Percentiles rank a stretch among this genome's conserved stretches.
Conservation (phyloP, 805 yeast species). For the Metschnikowia matae region DNA sequence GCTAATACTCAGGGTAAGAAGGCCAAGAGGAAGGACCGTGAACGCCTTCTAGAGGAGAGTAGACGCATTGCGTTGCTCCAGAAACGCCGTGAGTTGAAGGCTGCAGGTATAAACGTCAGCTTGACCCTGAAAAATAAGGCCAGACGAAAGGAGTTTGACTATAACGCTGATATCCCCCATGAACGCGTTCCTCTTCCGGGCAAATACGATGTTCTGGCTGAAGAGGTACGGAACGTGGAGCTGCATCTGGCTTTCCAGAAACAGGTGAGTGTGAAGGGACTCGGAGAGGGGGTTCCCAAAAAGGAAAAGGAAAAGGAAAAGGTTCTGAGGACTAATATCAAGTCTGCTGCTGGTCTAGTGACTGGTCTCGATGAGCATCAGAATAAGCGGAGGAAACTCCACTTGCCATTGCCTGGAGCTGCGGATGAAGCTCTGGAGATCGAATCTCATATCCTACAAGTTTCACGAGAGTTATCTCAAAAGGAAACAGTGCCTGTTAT, state of each 20-base stretch:
- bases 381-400: slow-evolving; percentile 25
- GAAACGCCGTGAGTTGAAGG: slow-evolving; percentile 74
- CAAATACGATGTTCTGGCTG: slow-evolving; percentile 63
- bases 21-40: slow-evolving; percentile 86
- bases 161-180: slow-evolving; percentile 77
- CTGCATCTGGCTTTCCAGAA: slow-evolving; percentile 42
- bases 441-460: slow-evolving; percentile 32
- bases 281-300: slow-evolving; percentile 15
- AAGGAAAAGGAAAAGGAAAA: slow-evolving; percentile 11
- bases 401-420: slow-evolving; percentile 24
- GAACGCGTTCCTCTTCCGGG: slow-evolving; percentile 70
- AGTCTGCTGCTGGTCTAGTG: slow-evolving; percentile 22
- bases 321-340: slow-evolving; percentile 18
- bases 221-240: slow-evolving; percentile 38
- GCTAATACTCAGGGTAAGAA: slow-evolving; percentile 93
- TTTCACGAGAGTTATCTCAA: slow-evolving; percentile 24
- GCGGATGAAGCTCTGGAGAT: slow-evolving; percentile 15
- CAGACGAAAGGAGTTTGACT: slow-evolving; percentile 64
- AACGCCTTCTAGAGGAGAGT: slow-evolving; percentile 75
- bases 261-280: slow-evolving; percentile 40
- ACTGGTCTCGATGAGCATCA: slow-evolving; percentile 20
- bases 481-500: slow-evolving; percentile 11
- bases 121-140: slow-evolving; percentile 51
- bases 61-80: slow-evolving; percentile 71
- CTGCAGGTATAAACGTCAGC: slow-evolving; percentile 63